Percentiles rank a stretch among this genome's conserved stretches.
Evolutionary conservation across 2,329 filamentous ascomycete species (phyloP).

Genomic region (Ampelomyces quisqualis): DNA sequence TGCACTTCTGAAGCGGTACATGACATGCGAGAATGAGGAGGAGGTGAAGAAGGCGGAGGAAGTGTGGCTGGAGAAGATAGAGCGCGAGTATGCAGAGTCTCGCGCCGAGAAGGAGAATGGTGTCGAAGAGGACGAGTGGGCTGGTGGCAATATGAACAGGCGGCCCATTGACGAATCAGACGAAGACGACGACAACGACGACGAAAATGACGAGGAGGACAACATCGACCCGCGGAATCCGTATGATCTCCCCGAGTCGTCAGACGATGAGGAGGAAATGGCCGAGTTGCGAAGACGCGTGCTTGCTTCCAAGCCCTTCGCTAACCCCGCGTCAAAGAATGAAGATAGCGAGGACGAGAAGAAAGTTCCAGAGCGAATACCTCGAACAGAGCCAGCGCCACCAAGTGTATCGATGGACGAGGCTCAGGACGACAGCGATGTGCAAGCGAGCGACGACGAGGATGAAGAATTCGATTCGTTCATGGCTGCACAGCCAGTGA

Average conservation of each 20-base stretch:
- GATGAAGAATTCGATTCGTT: slow-evolving; percentile 84
- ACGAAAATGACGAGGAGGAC: slow-evolving; percentile 45
- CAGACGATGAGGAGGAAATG: slow-evolving; percentile 86
- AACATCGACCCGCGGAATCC: slow-evolving; percentile 62
- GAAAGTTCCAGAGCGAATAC: slow-evolving; percentile 61
- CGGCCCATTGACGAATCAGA: slow-evolving; percentile 50
- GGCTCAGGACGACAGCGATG: slow-evolving; percentile 69
- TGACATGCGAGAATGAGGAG: slow-evolving; percentile 76
- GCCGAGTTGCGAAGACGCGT: slow-evolving; percentile 86
- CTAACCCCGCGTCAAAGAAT: slow-evolving; percentile 54
- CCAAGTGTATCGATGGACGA: slow-evolving; percentile 32
- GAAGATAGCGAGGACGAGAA: slow-evolving; percentile 47
- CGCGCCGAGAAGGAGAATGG: slow-evolving; percentile 63
- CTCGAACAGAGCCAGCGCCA: slow-evolving; percentile 53
- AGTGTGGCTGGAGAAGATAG: slow-evolving; percentile 85
- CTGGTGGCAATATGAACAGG: slow-evolving; percentile 84
- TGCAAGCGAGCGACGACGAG: slow-evolving; percentile 61
- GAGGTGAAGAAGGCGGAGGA: slow-evolving; percentile 81
- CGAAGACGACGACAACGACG: slow-evolving; percentile 48
- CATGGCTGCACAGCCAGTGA: slow-evolving; percentile 86
- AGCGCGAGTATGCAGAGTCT: slow-evolving; percentile 83
- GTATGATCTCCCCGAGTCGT: slow-evolving; percentile 71
- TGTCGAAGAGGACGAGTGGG: slow-evolving; percentile 74
- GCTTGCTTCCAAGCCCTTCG: slow-evolving; percentile 86
- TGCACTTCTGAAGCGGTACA: slow-evolving; percentile 78